A percentile compares a stretch with the other conserved stretches of the same genome.
Conservation (phyloP, 441 rosid genomes). For the Jatropha podagrica region DNA sequence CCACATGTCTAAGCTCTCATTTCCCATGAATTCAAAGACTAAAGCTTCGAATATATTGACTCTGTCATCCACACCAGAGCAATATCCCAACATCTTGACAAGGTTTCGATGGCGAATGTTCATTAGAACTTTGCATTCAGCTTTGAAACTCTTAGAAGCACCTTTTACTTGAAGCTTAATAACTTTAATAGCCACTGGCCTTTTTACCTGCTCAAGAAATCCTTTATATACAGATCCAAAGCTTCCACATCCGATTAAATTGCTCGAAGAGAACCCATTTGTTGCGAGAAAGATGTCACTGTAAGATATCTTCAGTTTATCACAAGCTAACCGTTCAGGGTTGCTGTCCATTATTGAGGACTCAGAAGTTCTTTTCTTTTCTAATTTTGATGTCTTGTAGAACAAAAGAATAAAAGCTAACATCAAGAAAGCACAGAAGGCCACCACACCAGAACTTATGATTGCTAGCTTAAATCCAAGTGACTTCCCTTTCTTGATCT, state of each 20-base stretch:
- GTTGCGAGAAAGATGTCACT: slow-evolving; percentile 23
- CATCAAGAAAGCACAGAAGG: not conserved
- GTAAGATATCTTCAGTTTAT: slow-evolving; percentile 18
- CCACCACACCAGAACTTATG: not conserved
- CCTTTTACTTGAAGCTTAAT: slow-evolving; percentile 27
- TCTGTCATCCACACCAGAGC: slow-evolving; percentile 27
- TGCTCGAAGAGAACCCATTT: slow-evolving; percentile 23
- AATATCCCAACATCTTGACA: slow-evolving; percentile 26
- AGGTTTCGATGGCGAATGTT: slow-evolving; percentile 31
- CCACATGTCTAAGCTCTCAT: slow-evolving; percentile 36
- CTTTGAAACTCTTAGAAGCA: slow-evolving; percentile 30
- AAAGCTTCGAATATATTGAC: slow-evolving; percentile 35
- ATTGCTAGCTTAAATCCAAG: not conserved
- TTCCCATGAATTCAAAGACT: slow-evolving; percentile 29
- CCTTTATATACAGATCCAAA: slow-evolving; percentile 36
- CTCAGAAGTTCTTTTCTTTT: not conserved
- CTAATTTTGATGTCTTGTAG: not conserved
- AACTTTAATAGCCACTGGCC: slow-evolving; percentile 29
- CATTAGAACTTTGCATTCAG: slow-evolving; percentile 29
- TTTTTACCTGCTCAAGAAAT: slow-evolving; percentile 12
- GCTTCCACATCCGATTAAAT: slow-evolving; percentile 32
- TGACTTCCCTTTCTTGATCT: not conserved
- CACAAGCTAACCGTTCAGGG: not conserved
- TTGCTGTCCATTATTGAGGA: not conserved
- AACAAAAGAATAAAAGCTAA: not conserved